phyloP scores from a whole-genome alignment of 2,329 filamentous ascomycete genomes.

The Ceratocystis variospora region DNA sequence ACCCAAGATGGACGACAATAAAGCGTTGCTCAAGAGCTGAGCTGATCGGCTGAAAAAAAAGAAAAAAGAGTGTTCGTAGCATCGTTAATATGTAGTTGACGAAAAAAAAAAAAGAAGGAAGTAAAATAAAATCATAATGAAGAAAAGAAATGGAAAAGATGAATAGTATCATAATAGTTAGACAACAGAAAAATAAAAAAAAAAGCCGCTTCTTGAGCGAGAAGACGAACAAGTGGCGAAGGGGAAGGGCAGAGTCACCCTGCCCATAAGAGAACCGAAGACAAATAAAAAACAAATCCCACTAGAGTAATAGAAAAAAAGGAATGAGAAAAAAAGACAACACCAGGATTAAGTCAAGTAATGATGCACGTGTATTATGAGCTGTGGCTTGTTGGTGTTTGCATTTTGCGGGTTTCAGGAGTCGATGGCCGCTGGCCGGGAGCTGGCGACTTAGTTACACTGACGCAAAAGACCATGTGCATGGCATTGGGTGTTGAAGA shows the following conservation, averaged over 20 bases:
- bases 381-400: constrained; percentile 12
- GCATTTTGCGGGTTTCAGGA: constrained; percentile 16
- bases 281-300: not conserved
- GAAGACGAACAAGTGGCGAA: not conserved
- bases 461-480: constrained; percentile 7
- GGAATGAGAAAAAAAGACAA: not conserved
- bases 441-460: constrained; percentile 12
- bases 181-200: constrained; percentile 1
- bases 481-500: not conserved
- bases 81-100: constrained; percentile 5
- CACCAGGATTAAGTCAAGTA: not conserved
- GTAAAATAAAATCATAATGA: not conserved
- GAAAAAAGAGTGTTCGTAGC: not conserved
- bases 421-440: constrained; percentile 8
- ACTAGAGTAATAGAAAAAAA: not conserved
- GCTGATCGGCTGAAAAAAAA: not conserved
- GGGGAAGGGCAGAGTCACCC: not conserved
- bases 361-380: not conserved
- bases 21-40: not conserved
- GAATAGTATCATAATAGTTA: constrained; percentile 4
- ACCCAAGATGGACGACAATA: not conserved
- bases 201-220: not conserved
- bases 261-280: not conserved
- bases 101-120: not conserved
- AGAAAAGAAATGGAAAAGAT: not conserved